Evolutionary conservation across 169 alveolate genomes (phyloP).

Genomic region (Cryptosporidium ubiquitum): DNA sequence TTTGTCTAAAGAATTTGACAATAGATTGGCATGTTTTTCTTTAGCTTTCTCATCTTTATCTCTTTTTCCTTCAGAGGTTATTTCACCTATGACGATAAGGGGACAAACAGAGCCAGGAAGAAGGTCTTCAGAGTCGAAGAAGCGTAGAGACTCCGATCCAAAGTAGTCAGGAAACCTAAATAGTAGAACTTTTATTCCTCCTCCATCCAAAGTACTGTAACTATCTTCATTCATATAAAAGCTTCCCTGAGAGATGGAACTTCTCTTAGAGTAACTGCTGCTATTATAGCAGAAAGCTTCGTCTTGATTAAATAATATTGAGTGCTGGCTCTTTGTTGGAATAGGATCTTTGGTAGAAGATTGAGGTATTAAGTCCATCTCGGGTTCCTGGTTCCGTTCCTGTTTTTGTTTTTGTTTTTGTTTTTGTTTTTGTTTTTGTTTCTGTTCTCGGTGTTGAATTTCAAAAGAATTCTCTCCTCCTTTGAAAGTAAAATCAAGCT

Average conservation of each 20-base stretch:
- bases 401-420: not conserved
- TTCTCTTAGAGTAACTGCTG: slow-evolving; percentile 5
- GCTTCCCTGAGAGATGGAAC: not conserved
- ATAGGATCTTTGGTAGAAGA: not conserved
- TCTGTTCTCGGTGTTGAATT: not conserved
- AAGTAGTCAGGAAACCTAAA: slow-evolving; percentile 53
- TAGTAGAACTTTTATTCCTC: not conserved
- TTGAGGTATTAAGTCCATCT: not conserved
- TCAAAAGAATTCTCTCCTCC: not conserved
- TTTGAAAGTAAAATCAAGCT: slow-evolving; percentile 1
- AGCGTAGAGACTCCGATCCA: slow-evolving; percentile 32
- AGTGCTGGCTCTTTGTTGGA: not conserved
- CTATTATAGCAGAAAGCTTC: not conserved
- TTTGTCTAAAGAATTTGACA: not conserved
- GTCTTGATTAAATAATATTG: not conserved
- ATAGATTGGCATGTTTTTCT: not conserved
- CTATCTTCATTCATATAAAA: not conserved
- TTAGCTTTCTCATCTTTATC: not conserved
- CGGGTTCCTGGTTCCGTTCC: not conserved
- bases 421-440: not conserved
- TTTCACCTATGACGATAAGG: not conserved
- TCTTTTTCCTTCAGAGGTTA: not conserved
- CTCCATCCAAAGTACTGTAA: not conserved
- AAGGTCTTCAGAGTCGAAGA: slow-evolving; percentile 37
- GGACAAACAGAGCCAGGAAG: slow-evolving; percentile 42